phyloP scores from a whole-genome alignment of 345 rosid species.

The Geranium brycei region DNA sequence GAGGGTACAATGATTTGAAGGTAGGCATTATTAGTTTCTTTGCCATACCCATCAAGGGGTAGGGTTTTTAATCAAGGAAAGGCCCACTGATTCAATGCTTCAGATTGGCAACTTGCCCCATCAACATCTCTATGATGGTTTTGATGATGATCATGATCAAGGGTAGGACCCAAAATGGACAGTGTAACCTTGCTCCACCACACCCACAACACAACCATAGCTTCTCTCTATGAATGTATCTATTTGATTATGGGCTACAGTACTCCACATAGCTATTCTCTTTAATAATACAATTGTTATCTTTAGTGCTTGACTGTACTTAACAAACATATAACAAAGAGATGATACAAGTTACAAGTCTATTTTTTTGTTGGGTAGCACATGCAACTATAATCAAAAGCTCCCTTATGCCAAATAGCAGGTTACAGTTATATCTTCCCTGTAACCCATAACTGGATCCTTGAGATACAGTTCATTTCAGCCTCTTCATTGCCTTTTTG shows the following conservation, averaged over 20 bases:
- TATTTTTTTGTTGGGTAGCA: background rate
- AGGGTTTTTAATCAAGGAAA: conserved; percentile 1
- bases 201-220: background rate
- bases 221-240: too few species aligned
- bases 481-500: background rate
- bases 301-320: background rate
- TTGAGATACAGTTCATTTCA: background rate
- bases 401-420: too few species aligned
- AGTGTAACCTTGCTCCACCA: background rate
- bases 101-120: conserved; percentile 13
- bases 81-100: conserved; percentile 13
- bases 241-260: too few species aligned
- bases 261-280: background rate
- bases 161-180: background rate
- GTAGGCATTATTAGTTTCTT: background rate
- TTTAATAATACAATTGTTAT: too few species aligned
- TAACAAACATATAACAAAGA: too few species aligned
- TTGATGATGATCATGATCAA: too few species aligned
- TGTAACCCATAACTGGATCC: background rate
- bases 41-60: background rate
- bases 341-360: background rate
- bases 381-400: background rate
- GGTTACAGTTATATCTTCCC: too few species aligned
- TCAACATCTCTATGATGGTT: too few species aligned
- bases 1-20: background rate